Percentiles rank a stretch among this genome's conserved stretches.
Conservation (phyloP, 2,329 filamentous ascomycete genomes). For the Corinectria fuckeliana region DNA sequence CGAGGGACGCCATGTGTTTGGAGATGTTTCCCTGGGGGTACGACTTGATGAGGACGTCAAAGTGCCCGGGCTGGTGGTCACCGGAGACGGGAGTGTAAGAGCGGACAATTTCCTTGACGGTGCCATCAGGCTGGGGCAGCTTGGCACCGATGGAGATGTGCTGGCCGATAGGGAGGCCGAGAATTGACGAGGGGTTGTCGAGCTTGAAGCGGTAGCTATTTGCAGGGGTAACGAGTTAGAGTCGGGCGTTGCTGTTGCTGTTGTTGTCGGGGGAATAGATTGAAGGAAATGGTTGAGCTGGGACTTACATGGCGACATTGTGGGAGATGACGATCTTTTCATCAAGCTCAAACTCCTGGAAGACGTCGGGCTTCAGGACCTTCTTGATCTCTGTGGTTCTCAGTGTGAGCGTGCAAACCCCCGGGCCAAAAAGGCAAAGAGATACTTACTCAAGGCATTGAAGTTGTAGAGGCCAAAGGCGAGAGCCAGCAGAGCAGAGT, state of each 20-base stretch:
- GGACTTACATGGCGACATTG: slow-evolving; percentile 90
- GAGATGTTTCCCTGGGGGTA: slow-evolving; percentile 98
- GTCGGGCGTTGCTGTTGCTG: background rate
- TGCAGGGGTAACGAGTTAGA: slow-evolving; percentile 1
- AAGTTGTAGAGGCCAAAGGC: slow-evolving; percentile 75
- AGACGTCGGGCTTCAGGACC: slow-evolving; percentile 83
- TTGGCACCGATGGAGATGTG: slow-evolving; percentile 95
- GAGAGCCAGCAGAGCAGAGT: slow-evolving; percentile 71
- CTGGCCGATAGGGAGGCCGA: slow-evolving; percentile 97
- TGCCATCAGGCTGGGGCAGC: slow-evolving; percentile 70
- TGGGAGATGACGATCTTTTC: slow-evolving; percentile 97
- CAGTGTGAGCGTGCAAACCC: slow-evolving; percentile 19
- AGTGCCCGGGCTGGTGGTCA: slow-evolving; percentile 87
- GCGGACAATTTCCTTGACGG: slow-evolving; percentile 82
- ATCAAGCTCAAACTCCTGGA: slow-evolving; percentile 91
- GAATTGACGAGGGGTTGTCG: slow-evolving; percentile 76
- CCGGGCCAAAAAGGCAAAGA: background rate
- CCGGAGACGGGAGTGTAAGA: slow-evolving; percentile 93
- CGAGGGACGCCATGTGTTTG: slow-evolving; percentile 84
- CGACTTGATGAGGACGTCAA: slow-evolving; percentile 97
- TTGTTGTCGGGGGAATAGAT: slow-evolving; percentile 15
- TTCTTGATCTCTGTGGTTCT: slow-evolving; percentile 71
- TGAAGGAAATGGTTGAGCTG: background rate
- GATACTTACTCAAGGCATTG: slow-evolving; percentile 69
- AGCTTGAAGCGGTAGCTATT: slow-evolving; percentile 89